phyloP scores from a whole-genome alignment of 1,284 basidiomycete species.

The Malassezia caprae region DNA sequence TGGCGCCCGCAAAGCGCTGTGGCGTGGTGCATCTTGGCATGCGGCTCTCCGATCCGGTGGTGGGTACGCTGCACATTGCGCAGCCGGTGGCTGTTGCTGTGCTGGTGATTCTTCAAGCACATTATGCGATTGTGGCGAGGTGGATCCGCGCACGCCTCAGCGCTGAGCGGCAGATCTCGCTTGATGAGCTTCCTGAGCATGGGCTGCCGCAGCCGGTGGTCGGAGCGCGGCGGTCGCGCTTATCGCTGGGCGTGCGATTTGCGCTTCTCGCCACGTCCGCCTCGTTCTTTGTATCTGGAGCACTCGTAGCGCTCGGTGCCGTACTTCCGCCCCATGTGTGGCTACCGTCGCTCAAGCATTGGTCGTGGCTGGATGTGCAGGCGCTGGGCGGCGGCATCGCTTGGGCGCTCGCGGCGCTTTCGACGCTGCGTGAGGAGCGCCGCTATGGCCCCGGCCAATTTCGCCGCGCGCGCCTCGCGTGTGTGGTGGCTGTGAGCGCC shows the following conservation, averaged over 20 bases:
- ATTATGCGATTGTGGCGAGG: not conserved
- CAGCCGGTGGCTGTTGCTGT: not conserved
- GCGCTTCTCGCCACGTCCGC: conserved; percentile 10
- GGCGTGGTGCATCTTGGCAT: not conserved
- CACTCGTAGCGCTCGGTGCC: conserved; percentile 34
- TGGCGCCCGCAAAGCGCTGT: not conserved
- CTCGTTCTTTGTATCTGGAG: conserved; percentile 32
- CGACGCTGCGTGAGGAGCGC: conserved; percentile 29
- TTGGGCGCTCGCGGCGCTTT: conserved; percentile 30
- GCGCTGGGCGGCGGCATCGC: conserved; percentile 32
- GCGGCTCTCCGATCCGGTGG: not conserved
- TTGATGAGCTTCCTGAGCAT: conserved; percentile 1
- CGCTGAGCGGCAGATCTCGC: not conserved
- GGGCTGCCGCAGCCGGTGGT: conserved; percentile 7
- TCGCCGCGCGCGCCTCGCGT: conserved; percentile 29
- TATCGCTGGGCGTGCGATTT: not conserved
- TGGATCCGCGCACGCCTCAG: conserved; percentile 1
- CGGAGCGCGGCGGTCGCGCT: conserved; percentile 5
- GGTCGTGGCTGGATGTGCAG: conserved; percentile 31
- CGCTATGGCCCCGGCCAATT: conserved; percentile 28
- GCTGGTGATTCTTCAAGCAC: not conserved
- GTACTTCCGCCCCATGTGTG: conserved; percentile 36
- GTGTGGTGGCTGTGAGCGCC: conserved; percentile 17
- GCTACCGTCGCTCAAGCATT: conserved; percentile 30
- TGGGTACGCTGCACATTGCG: conserved; percentile 1